A percentile compares a stretch with the other conserved stretches of the same genome.
Conservation (phyloP, 164 flowering plant genomes). For the Annona squamosa region DNA sequence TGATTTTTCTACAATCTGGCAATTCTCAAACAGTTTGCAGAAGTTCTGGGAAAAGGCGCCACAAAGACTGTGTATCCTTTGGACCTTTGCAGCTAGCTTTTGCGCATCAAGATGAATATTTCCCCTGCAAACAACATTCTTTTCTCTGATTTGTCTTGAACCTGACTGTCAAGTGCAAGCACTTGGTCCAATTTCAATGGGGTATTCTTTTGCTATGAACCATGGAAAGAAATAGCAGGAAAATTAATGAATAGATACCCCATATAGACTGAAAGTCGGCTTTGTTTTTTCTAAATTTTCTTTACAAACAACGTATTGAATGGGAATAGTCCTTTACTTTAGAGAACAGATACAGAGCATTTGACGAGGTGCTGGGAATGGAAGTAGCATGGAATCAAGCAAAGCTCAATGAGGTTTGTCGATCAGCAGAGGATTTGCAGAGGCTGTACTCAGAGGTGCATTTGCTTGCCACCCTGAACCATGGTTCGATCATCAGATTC, state of each 20-base stretch:
- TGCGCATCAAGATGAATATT: background rate
- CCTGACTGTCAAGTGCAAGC: no score
- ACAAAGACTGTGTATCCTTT: conserved; percentile 56
- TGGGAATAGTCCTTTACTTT: background rate
- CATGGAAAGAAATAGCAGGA: no score
- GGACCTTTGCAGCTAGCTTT: background rate
- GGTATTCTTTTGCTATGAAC: background rate
- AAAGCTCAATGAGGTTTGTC: conserved; percentile 46
- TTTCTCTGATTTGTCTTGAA: background rate
- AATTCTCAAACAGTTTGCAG: conserved; percentile 42
- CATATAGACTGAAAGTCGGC: background rate
- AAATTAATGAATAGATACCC: background rate
- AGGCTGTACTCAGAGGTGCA: conserved; percentile 82
- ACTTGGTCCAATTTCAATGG: background rate
- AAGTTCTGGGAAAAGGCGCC: conserved; percentile 83
- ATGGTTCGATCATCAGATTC: conserved; percentile 58
- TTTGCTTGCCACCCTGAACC: conserved; percentile 72
- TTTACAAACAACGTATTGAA: background rate
- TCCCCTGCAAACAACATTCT: background rate
- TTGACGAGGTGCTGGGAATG: conserved; percentile 72
- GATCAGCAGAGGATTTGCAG: conserved; percentile 65
- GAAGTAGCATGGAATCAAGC: conserved; percentile 94
- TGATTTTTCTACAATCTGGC: background rate
- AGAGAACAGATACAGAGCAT: conserved; percentile 39
- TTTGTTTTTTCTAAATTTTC: background rate